Conservation (phyloP, 225 moss, liverwort and hornwort genomes). For the Bryum argenteum region DNA sequence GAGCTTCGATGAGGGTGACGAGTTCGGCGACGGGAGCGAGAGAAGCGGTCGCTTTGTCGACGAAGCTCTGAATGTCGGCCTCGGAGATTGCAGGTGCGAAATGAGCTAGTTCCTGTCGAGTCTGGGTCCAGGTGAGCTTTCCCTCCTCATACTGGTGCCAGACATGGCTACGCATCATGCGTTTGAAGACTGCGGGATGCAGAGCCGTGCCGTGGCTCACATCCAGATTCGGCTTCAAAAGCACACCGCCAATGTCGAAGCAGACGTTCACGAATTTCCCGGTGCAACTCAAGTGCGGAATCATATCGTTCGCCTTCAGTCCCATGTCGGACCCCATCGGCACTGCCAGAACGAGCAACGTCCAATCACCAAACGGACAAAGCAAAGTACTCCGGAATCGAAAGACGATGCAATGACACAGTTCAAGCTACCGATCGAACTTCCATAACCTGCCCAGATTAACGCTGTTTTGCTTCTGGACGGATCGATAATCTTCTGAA, state of each 20-base stretch:
- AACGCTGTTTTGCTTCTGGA: too few relatives aligned
- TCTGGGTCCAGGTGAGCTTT: neutral
- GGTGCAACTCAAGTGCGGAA: neutral
- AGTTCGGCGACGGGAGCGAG: neutral
- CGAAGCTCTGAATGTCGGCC: neutral
- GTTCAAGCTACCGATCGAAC: too few relatives aligned
- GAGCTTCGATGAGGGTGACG: neutral
- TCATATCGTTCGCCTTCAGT: neutral
- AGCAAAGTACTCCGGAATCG: too few relatives aligned
- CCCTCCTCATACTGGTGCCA: conserved; percentile 4
- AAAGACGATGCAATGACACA: too few relatives aligned
- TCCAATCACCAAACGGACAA: too few relatives aligned
- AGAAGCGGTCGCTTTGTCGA: conserved; percentile 6
- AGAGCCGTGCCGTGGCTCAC: neutral
- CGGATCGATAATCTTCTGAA: too few relatives aligned
- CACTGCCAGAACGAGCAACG: too few relatives aligned
- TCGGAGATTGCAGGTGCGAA: neutral
- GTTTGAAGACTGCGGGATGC: conserved; percentile 1
- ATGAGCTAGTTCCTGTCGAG: neutral
- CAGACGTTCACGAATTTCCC: neutral
- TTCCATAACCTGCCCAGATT: too few relatives aligned
- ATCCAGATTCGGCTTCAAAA: conserved; percentile 7
- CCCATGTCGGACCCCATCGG: too few relatives aligned
- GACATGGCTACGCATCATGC: neutral
- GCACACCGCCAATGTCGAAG: conserved; percentile 17